Evolutionary conservation across 2,329 filamentous ascomycete species (phyloP).

Genomic region (Calonectria pauciramosa): DNA sequence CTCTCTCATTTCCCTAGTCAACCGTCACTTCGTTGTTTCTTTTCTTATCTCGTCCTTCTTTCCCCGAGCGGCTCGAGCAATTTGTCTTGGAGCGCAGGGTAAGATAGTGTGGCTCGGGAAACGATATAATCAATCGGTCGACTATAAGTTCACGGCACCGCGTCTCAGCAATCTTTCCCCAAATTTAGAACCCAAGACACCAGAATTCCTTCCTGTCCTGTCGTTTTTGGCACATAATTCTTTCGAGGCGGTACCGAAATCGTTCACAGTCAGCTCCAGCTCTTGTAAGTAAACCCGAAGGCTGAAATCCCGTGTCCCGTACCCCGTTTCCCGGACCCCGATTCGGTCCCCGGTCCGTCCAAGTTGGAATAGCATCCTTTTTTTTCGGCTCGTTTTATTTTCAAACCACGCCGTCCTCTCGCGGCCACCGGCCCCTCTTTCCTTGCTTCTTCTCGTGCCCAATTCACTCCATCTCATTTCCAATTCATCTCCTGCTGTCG

Average conservation of each 20-base stretch:
- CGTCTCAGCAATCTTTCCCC: not conserved
- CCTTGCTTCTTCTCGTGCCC: not conserved
- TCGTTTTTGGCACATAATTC: not conserved
- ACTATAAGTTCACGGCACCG: not conserved
- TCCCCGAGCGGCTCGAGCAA: not conserved
- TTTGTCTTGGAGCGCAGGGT: not conserved
- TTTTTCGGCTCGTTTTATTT: not conserved
- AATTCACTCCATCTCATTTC: not conserved
- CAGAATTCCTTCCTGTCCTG: not conserved
- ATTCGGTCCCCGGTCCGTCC: conserved; percentile 11
- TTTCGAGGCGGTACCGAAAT: not conserved
- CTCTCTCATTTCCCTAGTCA: not conserved
- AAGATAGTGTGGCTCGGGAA: not conserved
- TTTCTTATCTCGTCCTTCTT: not conserved
- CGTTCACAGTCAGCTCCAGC: not conserved
- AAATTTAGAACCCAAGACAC: not conserved
- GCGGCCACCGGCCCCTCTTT: too few species aligned
- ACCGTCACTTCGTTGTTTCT: not conserved
- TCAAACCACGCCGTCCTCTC: not conserved
- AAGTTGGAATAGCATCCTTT: not conserved
- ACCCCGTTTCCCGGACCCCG: conserved; percentile 15
- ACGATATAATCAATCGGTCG: not conserved
- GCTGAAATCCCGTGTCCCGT: not conserved
- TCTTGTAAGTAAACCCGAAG: conserved; percentile 11
- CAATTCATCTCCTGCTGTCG: not conserved